Conservation (phyloP, 768 basidiomycete genomes). For the Termitomyces sp. region DNA sequence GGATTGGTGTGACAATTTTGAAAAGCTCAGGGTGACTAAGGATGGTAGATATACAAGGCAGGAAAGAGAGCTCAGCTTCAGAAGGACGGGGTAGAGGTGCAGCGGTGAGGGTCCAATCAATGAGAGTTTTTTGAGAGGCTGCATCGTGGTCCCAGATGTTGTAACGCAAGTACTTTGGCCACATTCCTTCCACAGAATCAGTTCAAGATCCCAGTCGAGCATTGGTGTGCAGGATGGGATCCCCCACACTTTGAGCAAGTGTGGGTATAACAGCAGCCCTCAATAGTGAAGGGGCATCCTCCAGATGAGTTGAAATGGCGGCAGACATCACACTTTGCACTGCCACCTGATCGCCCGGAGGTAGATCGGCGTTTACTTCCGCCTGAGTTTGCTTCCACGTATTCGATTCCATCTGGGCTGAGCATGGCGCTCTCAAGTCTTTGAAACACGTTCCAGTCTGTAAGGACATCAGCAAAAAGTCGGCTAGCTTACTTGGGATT, state of each 20-base stretch:
- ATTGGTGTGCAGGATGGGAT: background rate
- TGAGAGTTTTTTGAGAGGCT: background rate
- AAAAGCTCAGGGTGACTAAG: background rate
- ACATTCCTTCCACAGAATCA: background rate
- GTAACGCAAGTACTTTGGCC: background rate
- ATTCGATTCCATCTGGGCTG: conserved; percentile 10
- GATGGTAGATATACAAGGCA: background rate
- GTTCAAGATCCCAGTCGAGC: too few relatives aligned
- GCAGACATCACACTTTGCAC: conserved; percentile 10
- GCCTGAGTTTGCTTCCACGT: background rate
- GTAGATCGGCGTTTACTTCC: background rate
- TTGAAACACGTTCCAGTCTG: too few relatives aligned
- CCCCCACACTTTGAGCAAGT: background rate
- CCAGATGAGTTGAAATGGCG: conserved; percentile 16
- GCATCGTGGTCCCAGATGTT: background rate
- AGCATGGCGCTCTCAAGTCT: too few relatives aligned
- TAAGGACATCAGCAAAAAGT: too few relatives aligned
- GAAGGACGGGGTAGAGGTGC: background rate
- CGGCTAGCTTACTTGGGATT: too few relatives aligned
- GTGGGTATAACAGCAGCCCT: conserved; percentile 2
- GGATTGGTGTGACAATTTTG: background rate
- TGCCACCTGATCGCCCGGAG: too few relatives aligned
- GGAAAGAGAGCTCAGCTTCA: background rate
- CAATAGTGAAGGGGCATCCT: conserved; percentile 7
- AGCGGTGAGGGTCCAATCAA: background rate